Base-by-base conservation (phyloP, 2,329 filamentous ascomycete genomes). In the Apiospora marii region DNA sequence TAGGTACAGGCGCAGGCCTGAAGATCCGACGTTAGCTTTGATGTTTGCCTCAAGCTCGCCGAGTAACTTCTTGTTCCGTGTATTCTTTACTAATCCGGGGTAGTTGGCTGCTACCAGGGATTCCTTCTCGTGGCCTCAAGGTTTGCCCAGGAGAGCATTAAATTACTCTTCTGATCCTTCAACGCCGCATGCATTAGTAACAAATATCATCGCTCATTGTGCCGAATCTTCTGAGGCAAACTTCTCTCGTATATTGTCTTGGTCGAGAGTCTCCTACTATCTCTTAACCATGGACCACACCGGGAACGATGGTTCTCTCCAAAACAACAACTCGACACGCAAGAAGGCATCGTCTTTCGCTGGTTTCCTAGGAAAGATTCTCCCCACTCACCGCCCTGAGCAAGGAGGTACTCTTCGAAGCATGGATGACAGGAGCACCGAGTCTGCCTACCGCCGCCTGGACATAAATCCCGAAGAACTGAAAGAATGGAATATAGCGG, bases 311-410 rank as follows among this genome's bases (percentile, higher is more conserved):
- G 10, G 22, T 37, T 64, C 22, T 41, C 34, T 34, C 34, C 58
- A 41, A n/a, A 41, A 64, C 8, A 64, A 6, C 19, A 37, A 5
- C 34, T 41, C 19, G 34, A 37, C 68, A 34, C 75, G 72, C 16
- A 79, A 75, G 73, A 75, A 75, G 53, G 70, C 78, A 30, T 71
- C 73, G 7, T 84, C 84, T 6, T 74, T 86, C 24, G 75, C 81
- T 22, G 79, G 79, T 68, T 85, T 86, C 76, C 78, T 88, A 69
- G 84, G 79, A 72, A 85, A 79, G 70, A 81, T 89, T 2, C 79
- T 88, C 13, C 87, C 88, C 0, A 87, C 84, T 74, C 83, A 85
- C 72, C 85, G 84, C 8, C 82, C 85, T 0, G 88, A 90, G 74
- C 83, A 84, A 43, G 87, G 88, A 27, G 84, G 87, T 13, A 89